Evolutionary conservation across 306 rosid genomes (phyloP).

Genomic region (Sechiopsis laciniata): DNA sequence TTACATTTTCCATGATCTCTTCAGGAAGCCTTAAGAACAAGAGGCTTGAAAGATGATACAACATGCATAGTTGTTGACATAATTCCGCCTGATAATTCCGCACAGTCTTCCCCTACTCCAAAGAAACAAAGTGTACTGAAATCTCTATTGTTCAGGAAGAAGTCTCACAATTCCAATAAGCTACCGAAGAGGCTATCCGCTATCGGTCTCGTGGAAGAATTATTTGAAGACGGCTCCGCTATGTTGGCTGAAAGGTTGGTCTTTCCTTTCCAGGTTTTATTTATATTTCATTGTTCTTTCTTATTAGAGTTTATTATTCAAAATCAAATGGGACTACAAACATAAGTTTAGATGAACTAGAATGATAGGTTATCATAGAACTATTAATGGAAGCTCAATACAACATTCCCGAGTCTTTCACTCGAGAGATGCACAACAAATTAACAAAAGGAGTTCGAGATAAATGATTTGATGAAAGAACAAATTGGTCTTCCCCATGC

Average conservation of each 20-base stretch:
- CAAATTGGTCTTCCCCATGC: background rate
- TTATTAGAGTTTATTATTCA: background rate
- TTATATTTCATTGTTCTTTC: background rate
- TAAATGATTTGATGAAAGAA: background rate
- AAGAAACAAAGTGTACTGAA: constrained; percentile 57
- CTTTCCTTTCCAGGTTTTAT: background rate
- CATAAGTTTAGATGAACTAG: too few relatives aligned
- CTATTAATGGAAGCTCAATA: too few relatives aligned
- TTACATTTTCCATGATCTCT: constrained; percentile 17
- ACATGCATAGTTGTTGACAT: constrained; percentile 87
- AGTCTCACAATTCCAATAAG: constrained; percentile 50
- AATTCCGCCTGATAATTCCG: constrained; percentile 65
- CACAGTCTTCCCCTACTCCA: constrained; percentile 49
- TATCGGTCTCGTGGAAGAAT: constrained; percentile 73
- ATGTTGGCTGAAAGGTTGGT: constrained; percentile 95
- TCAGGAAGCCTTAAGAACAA: constrained; percentile 72
- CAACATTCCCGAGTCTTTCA: too few relatives aligned
- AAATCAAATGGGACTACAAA: too few relatives aligned
- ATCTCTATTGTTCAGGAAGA: constrained; percentile 58
- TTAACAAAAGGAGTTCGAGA: background rate
- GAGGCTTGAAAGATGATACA: constrained; percentile 91
- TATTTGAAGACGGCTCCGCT: constrained; percentile 96
- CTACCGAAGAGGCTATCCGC: constrained; percentile 79
- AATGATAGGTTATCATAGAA: too few relatives aligned
- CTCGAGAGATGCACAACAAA: background rate